Evolutionary conservation across 2,329 filamentous ascomycete genomes (phyloP), one percentile per base, ranked within the genome.

Genomic region (Paecilomyces sp.): DNA sequence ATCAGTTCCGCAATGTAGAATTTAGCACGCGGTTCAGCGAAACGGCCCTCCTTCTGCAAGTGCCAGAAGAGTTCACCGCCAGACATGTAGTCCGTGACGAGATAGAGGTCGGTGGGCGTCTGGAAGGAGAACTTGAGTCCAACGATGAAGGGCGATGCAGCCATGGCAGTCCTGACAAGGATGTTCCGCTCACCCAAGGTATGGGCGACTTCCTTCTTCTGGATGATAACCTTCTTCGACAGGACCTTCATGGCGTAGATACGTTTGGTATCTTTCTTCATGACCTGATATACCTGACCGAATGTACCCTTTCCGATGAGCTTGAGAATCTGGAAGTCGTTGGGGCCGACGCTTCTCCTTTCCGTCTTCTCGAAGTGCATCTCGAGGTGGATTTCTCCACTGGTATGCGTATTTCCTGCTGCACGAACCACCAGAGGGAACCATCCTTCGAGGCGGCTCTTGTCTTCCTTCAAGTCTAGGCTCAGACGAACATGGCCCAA

Each of bases 21-120:
- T 77, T 97, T 97, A 65, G 94, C 94, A 25, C 94, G 87, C 68
- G 88, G 89, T 79, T 97, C 94, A 65, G 94, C 89, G 75, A 99
- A 99, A 31, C 93, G 89, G 56, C 93, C 93, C 73, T 97, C 94
- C 72, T 96, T 96, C 73, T 99, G 94, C 60, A 99, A 78, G 79
- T 99, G 94, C 93, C 94, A 99, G 77, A 99, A 99, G 1, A 99
- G 82, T 76, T 99, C 94, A 60, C 94, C 94, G 47, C 94, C 94
- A 15, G 94, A 99, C 94, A 99, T 97, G 80, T 97, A 99, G 73
- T 97, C 94, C 4, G 94, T 97, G 13, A 99, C 94, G n/a, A 99
- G 83, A 73, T 97, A 97, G 1, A 99, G 84, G 74, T 99, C 94
- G 3, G 92, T 94, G 1, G 92, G 91, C 0, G 94, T 97, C 75